Evolutionary conservation across 164 flowering plant genomes (phyloP).

Genomic region (Cinnamomum micranthum): DNA sequence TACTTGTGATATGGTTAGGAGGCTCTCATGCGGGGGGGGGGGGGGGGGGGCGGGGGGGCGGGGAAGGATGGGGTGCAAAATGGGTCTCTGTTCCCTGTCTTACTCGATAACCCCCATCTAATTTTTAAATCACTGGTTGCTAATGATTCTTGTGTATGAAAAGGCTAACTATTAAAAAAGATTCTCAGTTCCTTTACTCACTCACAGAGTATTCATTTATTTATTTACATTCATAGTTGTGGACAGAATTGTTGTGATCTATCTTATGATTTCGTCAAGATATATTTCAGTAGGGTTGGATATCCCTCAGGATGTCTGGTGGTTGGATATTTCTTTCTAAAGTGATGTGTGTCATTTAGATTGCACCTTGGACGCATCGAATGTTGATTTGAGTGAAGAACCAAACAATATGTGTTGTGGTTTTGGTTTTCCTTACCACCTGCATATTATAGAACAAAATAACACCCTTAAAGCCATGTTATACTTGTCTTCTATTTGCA

Average conservation of each 20-base stretch:
- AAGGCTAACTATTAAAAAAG: not conserved
- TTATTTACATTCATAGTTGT: not conserved
- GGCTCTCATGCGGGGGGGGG: too few species aligned
- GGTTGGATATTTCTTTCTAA: not conserved
- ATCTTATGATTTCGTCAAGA: not conserved
- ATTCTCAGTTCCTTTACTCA: not conserved
- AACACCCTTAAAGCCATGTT: not conserved
- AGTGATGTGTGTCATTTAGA: not conserved
- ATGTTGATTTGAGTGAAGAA: not conserved
- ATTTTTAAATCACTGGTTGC: too few species aligned
- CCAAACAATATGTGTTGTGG: not conserved
- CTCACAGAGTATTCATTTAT: not conserved
- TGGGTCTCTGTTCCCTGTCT: too few species aligned
- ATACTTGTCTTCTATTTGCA: not conserved
- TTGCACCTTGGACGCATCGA: not conserved
- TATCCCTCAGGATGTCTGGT: not conserved
- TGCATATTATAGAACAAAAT: not conserved
- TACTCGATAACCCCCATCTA: too few species aligned
- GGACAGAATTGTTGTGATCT: not conserved
- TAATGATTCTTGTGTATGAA: not conserved
- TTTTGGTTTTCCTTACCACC: not conserved
- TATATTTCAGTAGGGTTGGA: not conserved
- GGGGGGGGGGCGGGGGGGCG: too few species aligned
- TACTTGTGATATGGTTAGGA: too few species aligned
- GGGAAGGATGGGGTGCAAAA: too few species aligned